Percentiles rank a stretch among this genome's conserved stretches.
These are phyloP conservation scores for Pneumocystis murina DNA, from an alignment of 1,139 yeast species.

Conservation along the genomic window DNA sequence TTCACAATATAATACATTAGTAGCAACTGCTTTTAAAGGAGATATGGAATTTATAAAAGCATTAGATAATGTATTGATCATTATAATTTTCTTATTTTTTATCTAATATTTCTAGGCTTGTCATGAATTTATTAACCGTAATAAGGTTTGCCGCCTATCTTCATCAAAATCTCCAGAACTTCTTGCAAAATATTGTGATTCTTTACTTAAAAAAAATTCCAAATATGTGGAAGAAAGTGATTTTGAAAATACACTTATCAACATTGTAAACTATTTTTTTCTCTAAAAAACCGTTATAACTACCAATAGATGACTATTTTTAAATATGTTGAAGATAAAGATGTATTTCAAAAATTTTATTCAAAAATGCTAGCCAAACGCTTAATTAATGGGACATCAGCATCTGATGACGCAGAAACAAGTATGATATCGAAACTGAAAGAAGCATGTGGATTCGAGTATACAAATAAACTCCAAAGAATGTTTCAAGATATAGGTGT, in stretches of 20 bases:
- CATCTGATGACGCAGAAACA: conserved; percentile 76
- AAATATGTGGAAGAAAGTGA: conserved; percentile 53
- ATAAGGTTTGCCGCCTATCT: conserved; percentile 55
- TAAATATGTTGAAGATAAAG: conserved; percentile 83
- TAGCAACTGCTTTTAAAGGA: conserved; percentile 51
- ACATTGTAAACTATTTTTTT: conserved; percentile 28
- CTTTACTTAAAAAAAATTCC: conserved; percentile 57
- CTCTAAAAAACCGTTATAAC: neutral
- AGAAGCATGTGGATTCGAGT: conserved; percentile 81
- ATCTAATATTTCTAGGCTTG: conserved; percentile 38
- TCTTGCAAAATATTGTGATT: conserved; percentile 73
- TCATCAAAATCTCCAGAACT: conserved; percentile 72
- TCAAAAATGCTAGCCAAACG: conserved; percentile 81
- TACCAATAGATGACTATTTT: conserved; percentile 47
- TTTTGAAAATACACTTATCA: conserved; percentile 53
- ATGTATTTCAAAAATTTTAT: conserved; percentile 86
- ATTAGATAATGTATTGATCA: conserved; percentile 38
- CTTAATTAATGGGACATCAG: conserved; percentile 68
- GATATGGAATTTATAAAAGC: conserved; percentile 76
- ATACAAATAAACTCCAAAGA: conserved; percentile 82
- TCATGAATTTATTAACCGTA: conserved; percentile 65
- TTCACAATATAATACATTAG: conserved; percentile 50
- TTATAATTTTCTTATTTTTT: neutral
- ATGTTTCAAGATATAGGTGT: conserved; percentile 94
- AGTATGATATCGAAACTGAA: conserved; percentile 72